phyloP scores from a whole-genome alignment of 2,329 filamentous ascomycete species.

The Alternaria dauci region DNA sequence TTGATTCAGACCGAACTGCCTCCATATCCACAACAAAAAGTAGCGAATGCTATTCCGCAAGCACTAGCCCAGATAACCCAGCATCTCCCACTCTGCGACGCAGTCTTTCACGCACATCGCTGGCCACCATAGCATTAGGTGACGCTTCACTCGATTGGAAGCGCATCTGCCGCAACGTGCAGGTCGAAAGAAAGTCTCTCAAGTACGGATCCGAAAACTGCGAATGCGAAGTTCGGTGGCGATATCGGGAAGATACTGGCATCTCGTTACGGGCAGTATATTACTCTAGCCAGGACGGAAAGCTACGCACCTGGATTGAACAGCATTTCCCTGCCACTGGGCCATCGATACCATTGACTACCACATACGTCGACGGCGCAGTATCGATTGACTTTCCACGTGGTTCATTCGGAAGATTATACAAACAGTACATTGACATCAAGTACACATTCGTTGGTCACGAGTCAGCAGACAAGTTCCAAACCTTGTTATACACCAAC shows the following conservation, averaged over 20 bases:
- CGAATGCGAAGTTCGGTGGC: slow-evolving; percentile 42
- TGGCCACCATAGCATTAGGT: slow-evolving; percentile 37
- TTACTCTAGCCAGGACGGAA: slow-evolving; percentile 30
- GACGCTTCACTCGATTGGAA: slow-evolving; percentile 42
- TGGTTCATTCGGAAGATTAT: slow-evolving; percentile 34
- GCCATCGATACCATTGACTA: slow-evolving; percentile 43
- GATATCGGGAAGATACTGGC: slow-evolving; percentile 39
- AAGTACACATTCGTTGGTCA: slow-evolving; percentile 37
- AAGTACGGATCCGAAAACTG: slow-evolving; percentile 20
- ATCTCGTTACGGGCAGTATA: slow-evolving; percentile 37
- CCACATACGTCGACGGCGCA: slow-evolving; percentile 35
- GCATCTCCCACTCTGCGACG: slow-evolving; percentile 23
- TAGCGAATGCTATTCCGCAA: slow-evolving; percentile 26
- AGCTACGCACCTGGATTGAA: slow-evolving; percentile 31
- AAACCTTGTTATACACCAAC: slow-evolving; percentile 47
- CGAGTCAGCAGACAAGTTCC: slow-evolving; percentile 30
- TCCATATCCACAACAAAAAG: slow-evolving; percentile 33
- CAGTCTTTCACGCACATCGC: slow-evolving; percentile 30
- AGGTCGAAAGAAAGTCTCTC: slow-evolving; percentile 35
- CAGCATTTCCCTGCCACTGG: slow-evolving; percentile 44
- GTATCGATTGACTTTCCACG: slow-evolving; percentile 44
- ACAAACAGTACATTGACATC: slow-evolving; percentile 40
- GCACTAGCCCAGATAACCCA: slow-evolving; percentile 30
- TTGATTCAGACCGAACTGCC: slow-evolving; percentile 15
- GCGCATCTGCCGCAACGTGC: slow-evolving; percentile 35